phyloP scores from a whole-genome alignment of 305 asterid species.

The Striga hermonthica region DNA sequence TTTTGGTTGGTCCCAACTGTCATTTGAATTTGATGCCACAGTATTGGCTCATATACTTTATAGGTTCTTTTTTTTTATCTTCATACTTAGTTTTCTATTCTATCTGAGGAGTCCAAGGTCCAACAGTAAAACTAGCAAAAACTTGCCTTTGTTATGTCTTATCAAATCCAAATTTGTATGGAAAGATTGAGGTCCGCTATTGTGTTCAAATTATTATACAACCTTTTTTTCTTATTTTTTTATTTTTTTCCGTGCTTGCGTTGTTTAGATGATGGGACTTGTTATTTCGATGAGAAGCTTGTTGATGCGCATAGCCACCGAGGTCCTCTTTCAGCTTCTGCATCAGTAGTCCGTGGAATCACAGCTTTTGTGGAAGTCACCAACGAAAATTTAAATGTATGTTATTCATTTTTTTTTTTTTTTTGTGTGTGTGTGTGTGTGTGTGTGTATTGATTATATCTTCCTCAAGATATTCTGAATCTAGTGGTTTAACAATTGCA shows the following conservation, averaged over 20 bases:
- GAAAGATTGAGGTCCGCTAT: slow-evolving; percentile 17
- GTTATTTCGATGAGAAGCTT: slow-evolving; percentile 79
- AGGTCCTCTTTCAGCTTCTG: slow-evolving; percentile 83
- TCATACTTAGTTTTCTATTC: neutral
- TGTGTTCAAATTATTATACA: slow-evolving; percentile 19
- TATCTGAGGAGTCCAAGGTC: slow-evolving; percentile 7
- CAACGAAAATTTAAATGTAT: slow-evolving; percentile 63
- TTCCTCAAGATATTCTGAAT: slow-evolving; percentile 28
- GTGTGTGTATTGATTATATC: slow-evolving; percentile 13
- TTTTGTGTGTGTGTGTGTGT: slow-evolving; percentile 23
- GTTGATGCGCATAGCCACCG: slow-evolving; percentile 66
- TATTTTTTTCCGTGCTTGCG: too few species aligned
- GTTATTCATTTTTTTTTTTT: slow-evolving; percentile 13
- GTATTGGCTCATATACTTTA: slow-evolving; percentile 7
- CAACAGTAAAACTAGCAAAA: slow-evolving; percentile 7
- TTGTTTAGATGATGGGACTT: slow-evolving; percentile 72
- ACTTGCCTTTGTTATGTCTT: slow-evolving; percentile 1
- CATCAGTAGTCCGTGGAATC: slow-evolving; percentile 77
- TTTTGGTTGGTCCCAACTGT: neutral
- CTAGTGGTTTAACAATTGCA: slow-evolving; percentile 39
- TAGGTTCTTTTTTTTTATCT: slow-evolving; percentile 7
- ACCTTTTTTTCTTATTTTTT: slow-evolving; percentile 28
- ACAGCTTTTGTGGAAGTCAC: slow-evolving; percentile 66
- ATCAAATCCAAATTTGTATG: slow-evolving; percentile 1
- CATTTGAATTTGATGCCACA: slow-evolving; percentile 20